Evolutionary conservation across 1,284 basidiomycete genomes (phyloP).

Genomic region (Trichosporon faecale): DNA sequence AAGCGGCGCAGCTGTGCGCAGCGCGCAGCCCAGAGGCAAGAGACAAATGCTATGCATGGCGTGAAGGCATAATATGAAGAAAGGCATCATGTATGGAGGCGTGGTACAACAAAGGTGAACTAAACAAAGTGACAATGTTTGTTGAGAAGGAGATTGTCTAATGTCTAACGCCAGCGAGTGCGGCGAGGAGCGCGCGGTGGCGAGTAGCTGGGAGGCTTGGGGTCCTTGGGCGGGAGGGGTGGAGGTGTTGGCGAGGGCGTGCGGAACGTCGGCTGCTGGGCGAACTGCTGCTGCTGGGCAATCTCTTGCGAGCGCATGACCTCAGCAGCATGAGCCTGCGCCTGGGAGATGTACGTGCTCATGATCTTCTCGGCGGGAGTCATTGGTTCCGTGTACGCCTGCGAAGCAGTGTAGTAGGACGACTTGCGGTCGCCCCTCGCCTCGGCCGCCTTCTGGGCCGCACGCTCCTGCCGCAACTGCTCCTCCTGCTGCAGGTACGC

Average conservation of each 20-base stretch:
- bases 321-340: neutral
- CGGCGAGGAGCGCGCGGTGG: neutral
- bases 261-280: neutral
- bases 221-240: neutral
- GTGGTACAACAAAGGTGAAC: neutral
- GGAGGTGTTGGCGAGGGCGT: conserved; percentile 2
- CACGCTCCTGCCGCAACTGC: neutral
- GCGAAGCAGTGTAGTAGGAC: neutral
- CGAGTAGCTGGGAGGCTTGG: neutral
- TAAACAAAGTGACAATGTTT: neutral
- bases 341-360: conserved; percentile 1
- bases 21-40: neutral
- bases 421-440: neutral
- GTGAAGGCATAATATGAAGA: neutral
- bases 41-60: neutral
- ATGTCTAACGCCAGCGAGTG: neutral
- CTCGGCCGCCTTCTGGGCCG: neutral
- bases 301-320: conserved; percentile 7
- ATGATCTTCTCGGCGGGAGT: conserved; percentile 4
- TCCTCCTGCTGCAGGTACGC: neutral
- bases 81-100: neutral
- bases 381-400: neutral
- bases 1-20: neutral
- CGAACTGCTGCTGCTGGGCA: neutral
- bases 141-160: neutral